phyloP scores from a whole-genome alignment of 2,329 filamentous ascomycete species.

The Claviceps arundinis region DNA sequence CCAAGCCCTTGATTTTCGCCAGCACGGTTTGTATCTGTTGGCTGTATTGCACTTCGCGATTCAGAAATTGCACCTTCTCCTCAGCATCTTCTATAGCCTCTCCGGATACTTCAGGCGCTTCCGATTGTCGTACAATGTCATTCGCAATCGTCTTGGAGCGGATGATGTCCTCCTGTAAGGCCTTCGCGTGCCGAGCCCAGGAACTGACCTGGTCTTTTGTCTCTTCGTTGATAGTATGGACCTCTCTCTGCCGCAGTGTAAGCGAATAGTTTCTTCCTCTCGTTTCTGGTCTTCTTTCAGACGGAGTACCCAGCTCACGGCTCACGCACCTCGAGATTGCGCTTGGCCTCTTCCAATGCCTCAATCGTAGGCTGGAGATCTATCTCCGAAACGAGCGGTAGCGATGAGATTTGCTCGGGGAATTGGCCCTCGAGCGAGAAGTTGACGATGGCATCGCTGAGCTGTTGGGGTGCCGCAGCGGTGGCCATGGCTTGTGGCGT shows the following conservation, averaged over 20 bases:
- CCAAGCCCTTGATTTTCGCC: constrained; percentile 39
- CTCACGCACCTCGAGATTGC: constrained; percentile 26
- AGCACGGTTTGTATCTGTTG: constrained; percentile 40
- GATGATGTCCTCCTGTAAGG: constrained; percentile 74
- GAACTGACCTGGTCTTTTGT: constrained; percentile 67
- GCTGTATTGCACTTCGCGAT: constrained; percentile 45
- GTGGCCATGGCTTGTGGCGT: constrained; percentile 16
- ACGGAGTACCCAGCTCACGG: neutral
- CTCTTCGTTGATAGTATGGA: constrained; percentile 63
- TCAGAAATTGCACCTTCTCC: constrained; percentile 41
- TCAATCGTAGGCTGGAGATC: constrained; percentile 26
- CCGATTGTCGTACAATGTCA: constrained; percentile 67
- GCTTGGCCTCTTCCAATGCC: constrained; percentile 22
- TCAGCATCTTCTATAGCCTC: constrained; percentile 39
- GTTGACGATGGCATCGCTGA: constrained; percentile 26
- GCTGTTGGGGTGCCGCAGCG: constrained; percentile 16
- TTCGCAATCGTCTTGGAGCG: constrained; percentile 66
- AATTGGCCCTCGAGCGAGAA: constrained; percentile 28
- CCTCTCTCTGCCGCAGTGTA: constrained; percentile 34
- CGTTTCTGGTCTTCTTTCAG: neutral
- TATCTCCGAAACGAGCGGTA: constrained; percentile 24
- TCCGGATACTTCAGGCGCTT: constrained; percentile 43
- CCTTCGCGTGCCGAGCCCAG: constrained; percentile 77
- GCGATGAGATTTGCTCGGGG: constrained; percentile 24
- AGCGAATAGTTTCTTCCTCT: neutral